phyloP scores from a whole-genome alignment of 108 stramenopile genomes.

The Epithemia pelagica region DNA sequence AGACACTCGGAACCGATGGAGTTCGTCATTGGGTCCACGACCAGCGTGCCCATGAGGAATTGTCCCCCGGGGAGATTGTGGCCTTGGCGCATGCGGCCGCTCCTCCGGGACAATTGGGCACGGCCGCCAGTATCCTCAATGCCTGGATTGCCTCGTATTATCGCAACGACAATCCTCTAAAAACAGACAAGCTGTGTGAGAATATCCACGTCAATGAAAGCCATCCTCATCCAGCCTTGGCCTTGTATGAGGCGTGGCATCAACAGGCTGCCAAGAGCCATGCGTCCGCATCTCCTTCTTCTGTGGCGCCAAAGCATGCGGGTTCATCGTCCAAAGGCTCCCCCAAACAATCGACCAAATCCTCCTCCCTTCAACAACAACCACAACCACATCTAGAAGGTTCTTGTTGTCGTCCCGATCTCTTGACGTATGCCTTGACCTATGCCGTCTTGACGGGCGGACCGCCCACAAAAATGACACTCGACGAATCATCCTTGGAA shows the following conservation, averaged over 20 bases:
- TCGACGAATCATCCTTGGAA: background rate
- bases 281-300: no score
- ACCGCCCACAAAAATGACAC: background rate
- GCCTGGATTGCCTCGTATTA: conserved; percentile 1
- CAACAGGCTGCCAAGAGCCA: conserved; percentile 1
- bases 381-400: no score
- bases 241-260: background rate
- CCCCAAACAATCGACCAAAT: background rate
- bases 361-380: background rate
- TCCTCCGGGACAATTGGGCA: no score
- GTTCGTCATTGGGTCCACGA: no score
- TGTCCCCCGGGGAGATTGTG: no score
- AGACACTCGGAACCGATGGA: background rate
- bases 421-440: background rate
- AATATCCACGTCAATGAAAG: background rate
- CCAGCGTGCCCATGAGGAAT: no score
- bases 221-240: background rate
- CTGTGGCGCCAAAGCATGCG: no score
- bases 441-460: background rate
- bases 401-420: no score
- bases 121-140: conserved; percentile 5
- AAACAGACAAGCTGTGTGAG: background rate
- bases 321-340: background rate
- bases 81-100: no score
- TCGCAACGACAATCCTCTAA: background rate